A percentile compares a stretch with the other conserved stretches of the same genome.
Evolutionary conservation across 2,329 filamentous ascomycete species (phyloP).

Genomic region (Torrubiella hemipterigena): DNA sequence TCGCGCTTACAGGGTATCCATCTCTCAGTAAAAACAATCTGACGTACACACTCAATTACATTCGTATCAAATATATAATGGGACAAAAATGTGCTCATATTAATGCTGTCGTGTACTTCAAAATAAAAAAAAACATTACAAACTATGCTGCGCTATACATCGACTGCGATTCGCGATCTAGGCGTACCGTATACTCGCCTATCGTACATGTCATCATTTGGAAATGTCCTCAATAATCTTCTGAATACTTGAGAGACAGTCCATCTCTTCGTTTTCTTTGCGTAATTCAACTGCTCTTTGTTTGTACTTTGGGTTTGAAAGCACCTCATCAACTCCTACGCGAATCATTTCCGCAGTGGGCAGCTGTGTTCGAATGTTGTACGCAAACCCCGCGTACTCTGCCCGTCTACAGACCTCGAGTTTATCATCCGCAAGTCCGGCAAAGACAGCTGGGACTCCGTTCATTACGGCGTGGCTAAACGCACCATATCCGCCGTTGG

Average conservation of each 20-base stretch:
- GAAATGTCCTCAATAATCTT: background rate
- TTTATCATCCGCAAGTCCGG: slow-evolving; percentile 2
- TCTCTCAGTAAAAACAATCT: too few relatives aligned
- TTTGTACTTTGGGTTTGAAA: background rate
- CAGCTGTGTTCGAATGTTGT: slow-evolving; percentile 1
- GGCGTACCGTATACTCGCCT: too few relatives aligned
- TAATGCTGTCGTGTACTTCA: too few relatives aligned
- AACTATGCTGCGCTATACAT: too few relatives aligned
- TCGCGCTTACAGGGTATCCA: too few relatives aligned
- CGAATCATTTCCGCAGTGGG: slow-evolving; percentile 1
- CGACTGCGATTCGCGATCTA: too few relatives aligned
- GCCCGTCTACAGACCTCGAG: slow-evolving; percentile 3
- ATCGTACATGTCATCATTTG: too few relatives aligned
- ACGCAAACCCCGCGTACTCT: slow-evolving; percentile 3
- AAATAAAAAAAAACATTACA: too few relatives aligned
- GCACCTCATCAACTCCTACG: background rate
- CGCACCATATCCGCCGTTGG: slow-evolving; percentile 34
- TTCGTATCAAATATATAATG: too few relatives aligned
- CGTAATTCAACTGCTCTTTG: slow-evolving; percentile 1
- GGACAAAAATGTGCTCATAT: too few relatives aligned
- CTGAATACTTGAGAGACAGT: slow-evolving; percentile 2
- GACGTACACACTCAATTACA: too few relatives aligned
- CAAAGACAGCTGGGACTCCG: slow-evolving; percentile 4
- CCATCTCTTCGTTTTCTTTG: slow-evolving; percentile 2
- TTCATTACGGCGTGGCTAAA: slow-evolving; percentile 4